Base-by-base conservation (phyloP, 768 basidiomycete genomes). In the Tricholoma hemisulphureum region DNA sequence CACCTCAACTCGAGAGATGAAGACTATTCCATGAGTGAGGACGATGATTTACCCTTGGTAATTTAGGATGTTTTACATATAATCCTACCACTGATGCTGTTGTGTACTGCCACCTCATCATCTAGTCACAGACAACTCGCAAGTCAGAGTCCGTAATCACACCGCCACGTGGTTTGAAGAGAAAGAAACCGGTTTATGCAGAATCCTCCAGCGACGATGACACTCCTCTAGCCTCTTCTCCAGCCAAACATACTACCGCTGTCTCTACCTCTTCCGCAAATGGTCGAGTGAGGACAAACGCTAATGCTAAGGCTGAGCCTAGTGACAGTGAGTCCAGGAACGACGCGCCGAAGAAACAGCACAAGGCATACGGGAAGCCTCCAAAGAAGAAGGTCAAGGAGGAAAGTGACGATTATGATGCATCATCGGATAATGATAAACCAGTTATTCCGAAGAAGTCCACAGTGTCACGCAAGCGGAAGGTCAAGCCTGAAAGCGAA, bases 201-300 rank as follows among this genome's bases (percentile, higher is more conserved):
- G 81, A 82, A 57, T 81, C 85, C 51, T 88, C 85, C 26, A 87
- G 85, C 59, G 88, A 89, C 46, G 87, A 91, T 61, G 88, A 91
- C 55, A 76, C 75, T 16, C 88, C 88, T 53, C 80, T 90, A 35
- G 85, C 88, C 50, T 87, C 88, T 24, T 89, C 90, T 35, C 88
- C 88, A 18, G 78, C 75, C 4, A 91, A 89, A 72, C 73, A 73
- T 56, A 57, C 67, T 16, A 68, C 67, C 23, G 71, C 79, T 41
- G 16, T 53, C 14, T 41, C 65, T 9, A 51, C 51, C 21, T 50
- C 49, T 14, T 34, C 45, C 51, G 66, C 74, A 45, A 83, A 81
- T 55, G 76, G 80, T 26, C 78, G 76, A 39, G 63, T 61, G 49
- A 73, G 76, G 60, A 57, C 62, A 14, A 75, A 72, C 55, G 65